Evolutionary conservation across 1,139 yeast species (phyloP).

Genomic region (Zygosaccharomyces pseudobailii): DNA sequence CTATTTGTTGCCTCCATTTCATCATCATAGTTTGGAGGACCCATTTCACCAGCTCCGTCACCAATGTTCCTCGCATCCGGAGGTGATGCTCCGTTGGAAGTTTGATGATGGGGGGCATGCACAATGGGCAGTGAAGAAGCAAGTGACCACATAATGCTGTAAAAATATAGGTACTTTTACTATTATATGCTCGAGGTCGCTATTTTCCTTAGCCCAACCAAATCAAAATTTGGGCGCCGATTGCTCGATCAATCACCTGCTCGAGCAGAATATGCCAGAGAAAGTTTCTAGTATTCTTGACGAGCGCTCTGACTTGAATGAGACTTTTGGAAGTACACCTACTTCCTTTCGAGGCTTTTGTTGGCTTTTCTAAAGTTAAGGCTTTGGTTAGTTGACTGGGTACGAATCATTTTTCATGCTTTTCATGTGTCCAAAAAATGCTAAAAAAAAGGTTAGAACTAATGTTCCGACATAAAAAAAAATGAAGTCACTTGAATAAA

Average conservation of each 20-base stretch:
- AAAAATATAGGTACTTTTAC: neutral
- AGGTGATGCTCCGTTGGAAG: conserved; percentile 5
- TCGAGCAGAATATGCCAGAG: neutral
- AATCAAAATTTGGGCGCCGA: neutral
- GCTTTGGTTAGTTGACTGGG: neutral
- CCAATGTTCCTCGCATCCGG: conserved; percentile 3
- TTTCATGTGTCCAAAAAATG: neutral
- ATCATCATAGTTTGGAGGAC: neutral
- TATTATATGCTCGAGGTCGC: neutral
- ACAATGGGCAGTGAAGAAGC: conserved; percentile 31
- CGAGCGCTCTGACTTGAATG: neutral
- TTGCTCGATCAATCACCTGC: neutral
- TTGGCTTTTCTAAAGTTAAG: neutral
- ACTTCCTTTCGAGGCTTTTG: neutral
- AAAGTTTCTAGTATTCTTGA: neutral
- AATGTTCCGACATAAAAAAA: neutral
- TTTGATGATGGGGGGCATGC: conserved; percentile 22
- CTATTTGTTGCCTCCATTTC: conserved; percentile 13
- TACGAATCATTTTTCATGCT: neutral
- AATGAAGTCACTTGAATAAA: neutral
- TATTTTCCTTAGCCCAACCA: neutral
- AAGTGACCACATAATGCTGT: conserved; percentile 21
- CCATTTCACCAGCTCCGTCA: conserved; percentile 8
- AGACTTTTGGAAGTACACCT: neutral
- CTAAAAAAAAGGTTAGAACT: neutral